Base-by-base conservation (phyloP, 495 filamentous ascomycete species). In the Staphylotrichum tortipilum region DNA sequence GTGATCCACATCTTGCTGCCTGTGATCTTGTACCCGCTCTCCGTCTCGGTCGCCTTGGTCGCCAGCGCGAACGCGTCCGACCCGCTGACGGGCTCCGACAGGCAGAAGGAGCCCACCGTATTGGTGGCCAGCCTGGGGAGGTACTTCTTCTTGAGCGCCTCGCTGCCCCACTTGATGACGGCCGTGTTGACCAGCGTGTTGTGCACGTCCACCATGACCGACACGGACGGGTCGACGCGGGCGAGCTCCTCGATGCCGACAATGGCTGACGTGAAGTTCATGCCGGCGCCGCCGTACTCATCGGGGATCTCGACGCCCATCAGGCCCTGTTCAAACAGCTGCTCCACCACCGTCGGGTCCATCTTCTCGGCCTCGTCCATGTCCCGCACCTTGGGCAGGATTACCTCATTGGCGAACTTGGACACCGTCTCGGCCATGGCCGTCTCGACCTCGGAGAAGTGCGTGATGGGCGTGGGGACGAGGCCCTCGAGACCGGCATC, bases 1-100 rank as follows among this genome's bases (percentile, higher is more conserved):
- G 92, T 96, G 68, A 99, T 99, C 92, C 92, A 99, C 91, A 96
- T 97, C 77, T 99, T 99, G 63, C 78, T 81, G 42, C 92, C 92
- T 46, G 80, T 86, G 64, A 99, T 83, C 66, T 78, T 84, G 69
- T 87, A 97, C 15, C 89, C 87, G 53, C 82, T 79, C 17, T 69
- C 72, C n/a, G 76, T 77, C 30, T 83, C 77, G 22, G 81, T 85
- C 22, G 92, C 92, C 64, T 85, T 85, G 44, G 92, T 96, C 51
- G 86, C 81, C 44, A 99, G 79, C 0, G 94, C 94, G 64, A 99
- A 99, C 15, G 92, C 94, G 68, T 99, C 92, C 8, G 86, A 91
- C 3, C 92, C 92, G 26, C 88, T 94, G 1, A 83, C 83, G 3
- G 92, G 94, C 69, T 99, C 92, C 15, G 88, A 94, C 34, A 99